Base-by-base conservation (phyloP, 441 rosid species). In the Euphorbia schlechtendalii region DNA sequence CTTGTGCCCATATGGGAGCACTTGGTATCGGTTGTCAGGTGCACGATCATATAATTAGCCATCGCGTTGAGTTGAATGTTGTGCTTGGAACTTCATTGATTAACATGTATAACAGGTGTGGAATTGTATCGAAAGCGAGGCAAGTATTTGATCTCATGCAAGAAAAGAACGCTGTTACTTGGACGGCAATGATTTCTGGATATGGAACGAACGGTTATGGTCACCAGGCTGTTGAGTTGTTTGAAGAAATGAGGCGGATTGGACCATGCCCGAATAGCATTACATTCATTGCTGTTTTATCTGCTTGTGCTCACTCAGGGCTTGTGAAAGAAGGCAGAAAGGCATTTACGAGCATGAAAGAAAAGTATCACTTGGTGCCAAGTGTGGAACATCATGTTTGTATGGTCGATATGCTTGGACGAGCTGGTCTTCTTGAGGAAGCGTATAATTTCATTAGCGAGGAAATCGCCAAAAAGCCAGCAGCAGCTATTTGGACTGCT, bases 181-280 rank as follows among this genome's bases (percentile, higher is more conserved):
- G 96, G 96, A 92, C 94, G 10, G 85, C 89, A 10, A 86, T 90
- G 92, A 84, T 92, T 76, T 86, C 96, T 24, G 90, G 89, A 59
- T 92, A 85, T 65, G 98, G 90, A 43, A 80, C 73, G 68, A 88
- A 90, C 72, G 96, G 98, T 56, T 72, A 71, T 75, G 98, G 92
- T 59, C 61, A 36, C 46, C 70, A 77, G 71, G 96, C 90, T 8
- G 74, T 83, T 0, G 81, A 88, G 25, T 69, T 89, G 20, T 90
- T 82, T 36, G 63, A 64, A 21, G 77, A 66, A 74, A 88, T 92
- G 98, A 72, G 51, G 63, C 59, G 53, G 6, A 40, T 12, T 51
- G 82, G 88, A 53, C 72, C 63, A 20, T 25, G 61, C 43, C 98
- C 96, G 56, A 90, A 90, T 53, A 75, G 63, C 17, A 72, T 92